Base-by-base conservation (phyloP, 2,329 filamentous ascomycete genomes). In the Colletotrichum theobromicola region DNA sequence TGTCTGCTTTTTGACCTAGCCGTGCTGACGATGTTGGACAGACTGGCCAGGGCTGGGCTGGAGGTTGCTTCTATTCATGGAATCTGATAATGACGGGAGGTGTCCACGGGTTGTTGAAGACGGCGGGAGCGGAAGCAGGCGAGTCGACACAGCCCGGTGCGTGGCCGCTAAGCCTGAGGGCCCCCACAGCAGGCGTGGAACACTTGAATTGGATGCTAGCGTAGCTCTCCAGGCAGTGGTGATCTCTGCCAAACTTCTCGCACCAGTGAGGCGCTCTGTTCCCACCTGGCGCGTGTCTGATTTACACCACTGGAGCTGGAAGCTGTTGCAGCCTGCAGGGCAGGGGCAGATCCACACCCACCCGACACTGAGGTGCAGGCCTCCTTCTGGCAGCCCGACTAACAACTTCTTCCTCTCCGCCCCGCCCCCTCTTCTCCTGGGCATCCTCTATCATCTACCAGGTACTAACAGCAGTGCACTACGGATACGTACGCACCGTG, bases 331-430 rank as follows among this genome's bases (percentile, higher is more conserved):
- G 42, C 10, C 13, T 46, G 42, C 10, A 50, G n/a, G 42, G 42
- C 42, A 67, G 53, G 69, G 53, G 58, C 63, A 60, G 69, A 72
- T 72, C 69, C 69, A 61, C 61, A 67, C 62, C 28, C 28, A 57
- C 10, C 10, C 63, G 10, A 15, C 35, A n/a, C n/a, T n/a, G n/a
- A n/a, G n/a, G n/a, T n/a, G n/a, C n/a, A 21, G 34, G 60, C 60
- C 34, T 63, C n/a, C 60, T 18, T 63, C 28, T 60, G 57, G 57
- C 57, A 60, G 57, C 57, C 57, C 57, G 34, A 60, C 57, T 34
- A 42, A 35, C 60, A 7, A n/a, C 12, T 16, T 35, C 58, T n/a
- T 55, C 35, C 24, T 62, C 42, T 62, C 32, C n/a, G 21, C 53
- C n/a, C 37, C 65, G 53, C 58, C 18, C 32, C 32, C 32, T 58